Base-by-base conservation (phyloP, 2,329 filamentous ascomycete genomes). In the Xylariaceae sp. region DNA sequence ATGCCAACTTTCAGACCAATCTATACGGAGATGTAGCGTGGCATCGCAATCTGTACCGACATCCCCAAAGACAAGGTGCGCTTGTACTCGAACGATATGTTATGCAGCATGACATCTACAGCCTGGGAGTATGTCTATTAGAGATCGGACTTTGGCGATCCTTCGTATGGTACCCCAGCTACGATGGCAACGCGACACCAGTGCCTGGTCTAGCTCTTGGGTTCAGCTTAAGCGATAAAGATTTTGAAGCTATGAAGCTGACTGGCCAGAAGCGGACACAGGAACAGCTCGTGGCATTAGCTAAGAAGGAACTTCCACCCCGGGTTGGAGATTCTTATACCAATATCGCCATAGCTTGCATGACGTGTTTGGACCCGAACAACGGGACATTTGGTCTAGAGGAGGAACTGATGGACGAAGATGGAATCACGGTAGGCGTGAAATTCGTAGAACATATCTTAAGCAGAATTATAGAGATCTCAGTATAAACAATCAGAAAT, bases 31-130 rank as follows among this genome's bases (percentile, higher is more conserved):
- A 67, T 37, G 46, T 47, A 1, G 49, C 46, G 8, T 56, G 53
- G 58, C 53, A 60, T 43, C 45, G 46, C 23, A 59, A 64, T 33
- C 17, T 67, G 9, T 65, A 67, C 24, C 61, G 63, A 2, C 63
- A 67, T n/a, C 61, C 63, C 3, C 43, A 49, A 17, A 46, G 61
- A 5, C 63, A 65, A 23, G 59, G 61, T 1, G 6, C 29, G 3
- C 24, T 29, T 7, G 34, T 56, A 2, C 16, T 56, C 17, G 60
- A 63, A 4, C 44, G 62, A 12, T 67, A 58, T 41, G 28, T 58
- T 17, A 68, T 69, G 66, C 65, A 64, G 37, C 80, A 83, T 64
- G 79, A 83, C 59, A 79, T 83, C 8, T 83, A 82, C 63, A 80
- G 78, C 55, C 73, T 83, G 0, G 81, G 80, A 0, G 78, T 82